phyloP scores from a whole-genome alignment of 2,329 filamentous ascomycete species.

The Hypocreales sp. region DNA sequence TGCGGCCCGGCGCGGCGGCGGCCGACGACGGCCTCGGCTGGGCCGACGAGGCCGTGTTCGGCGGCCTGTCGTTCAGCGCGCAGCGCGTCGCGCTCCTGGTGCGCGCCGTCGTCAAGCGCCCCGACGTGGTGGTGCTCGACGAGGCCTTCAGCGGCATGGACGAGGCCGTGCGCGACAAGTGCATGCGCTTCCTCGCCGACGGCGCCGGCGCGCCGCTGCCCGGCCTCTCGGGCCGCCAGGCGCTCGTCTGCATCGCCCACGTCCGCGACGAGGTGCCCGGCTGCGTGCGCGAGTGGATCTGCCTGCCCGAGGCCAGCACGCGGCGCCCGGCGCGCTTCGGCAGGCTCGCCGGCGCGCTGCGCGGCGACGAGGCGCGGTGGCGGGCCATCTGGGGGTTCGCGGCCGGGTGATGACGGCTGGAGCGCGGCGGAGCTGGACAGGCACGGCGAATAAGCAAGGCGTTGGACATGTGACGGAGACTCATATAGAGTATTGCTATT shows the following conservation, averaged over 20 bases:
- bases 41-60: constrained; percentile 54
- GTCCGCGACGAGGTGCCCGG: constrained; percentile 79
- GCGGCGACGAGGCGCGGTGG: constrained; percentile 43
- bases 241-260: constrained; percentile 85
- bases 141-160: constrained; percentile 84
- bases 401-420: too few relatives aligned
- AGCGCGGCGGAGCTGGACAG: too few relatives aligned
- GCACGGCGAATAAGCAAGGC: too few relatives aligned
- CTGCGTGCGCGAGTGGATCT: constrained; percentile 71
- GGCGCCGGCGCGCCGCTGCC: constrained; percentile 40
- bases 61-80: constrained; percentile 60
- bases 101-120: constrained; percentile 63
- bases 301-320: constrained; percentile 61
- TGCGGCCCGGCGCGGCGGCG: constrained; percentile 39
- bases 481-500: too few relatives aligned
- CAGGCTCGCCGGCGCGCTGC: constrained; percentile 43
- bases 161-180: constrained; percentile 68
- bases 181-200: constrained; percentile 60
- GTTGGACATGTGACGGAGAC: too few relatives aligned
- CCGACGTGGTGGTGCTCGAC: constrained; percentile 71
- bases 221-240: constrained; percentile 57
- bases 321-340: constrained; percentile 47
- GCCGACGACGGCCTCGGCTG: constrained; percentile 30
- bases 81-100: constrained; percentile 80
- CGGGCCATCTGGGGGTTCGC: constrained; percentile 45